Percentiles rank a stretch among this genome's conserved stretches.
These are phyloP conservation scores for Meyerozyma smithsonii DNA, from an alignment of 1,139 yeast genomes.

Conservation along the genomic window DNA sequence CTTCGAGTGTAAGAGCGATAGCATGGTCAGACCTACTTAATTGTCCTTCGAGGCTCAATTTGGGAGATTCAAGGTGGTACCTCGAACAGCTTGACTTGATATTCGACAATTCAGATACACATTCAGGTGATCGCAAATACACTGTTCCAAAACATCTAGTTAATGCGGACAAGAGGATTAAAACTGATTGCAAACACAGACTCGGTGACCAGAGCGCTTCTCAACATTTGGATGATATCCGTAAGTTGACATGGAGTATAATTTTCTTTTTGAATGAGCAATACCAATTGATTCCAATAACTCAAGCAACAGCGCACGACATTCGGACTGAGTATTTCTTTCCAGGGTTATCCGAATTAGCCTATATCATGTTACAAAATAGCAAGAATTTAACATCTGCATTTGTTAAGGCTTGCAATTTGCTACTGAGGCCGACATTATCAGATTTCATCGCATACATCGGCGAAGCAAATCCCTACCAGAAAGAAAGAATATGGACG, in stretches of 20 bases:
- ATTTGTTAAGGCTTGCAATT: slow-evolving; percentile 40
- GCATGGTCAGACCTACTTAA: neutral
- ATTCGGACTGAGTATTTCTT: slow-evolving; percentile 12
- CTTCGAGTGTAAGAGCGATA: slow-evolving; percentile 16
- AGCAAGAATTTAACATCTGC: slow-evolving; percentile 33
- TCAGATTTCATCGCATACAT: slow-evolving; percentile 18
- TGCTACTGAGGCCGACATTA: slow-evolving; percentile 31
- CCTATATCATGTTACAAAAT: slow-evolving; percentile 38
- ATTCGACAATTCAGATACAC: slow-evolving; percentile 24
- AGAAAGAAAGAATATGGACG: slow-evolving; percentile 4
- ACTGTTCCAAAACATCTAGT: too few species aligned
- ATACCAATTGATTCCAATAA: neutral
- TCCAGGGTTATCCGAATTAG: slow-evolving; percentile 27
- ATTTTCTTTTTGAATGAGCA: neutral
- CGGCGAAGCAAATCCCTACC: neutral
- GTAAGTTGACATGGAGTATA: neutral
- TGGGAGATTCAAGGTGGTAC: neutral
- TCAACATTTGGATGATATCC: neutral
- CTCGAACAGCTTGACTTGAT: neutral
- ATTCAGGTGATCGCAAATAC: slow-evolving; percentile 50
- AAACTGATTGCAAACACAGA: slow-evolving; percentile 7
- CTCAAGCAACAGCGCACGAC: neutral
- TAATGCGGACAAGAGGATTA: too few species aligned
- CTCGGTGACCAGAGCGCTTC: neutral
- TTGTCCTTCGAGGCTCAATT: neutral